A percentile compares a stretch with the other conserved stretches of the same genome.
These are phyloP conservation scores for Candida railenensis DNA, from an alignment of 805 yeast genomes.

Conservation along the genomic window DNA sequence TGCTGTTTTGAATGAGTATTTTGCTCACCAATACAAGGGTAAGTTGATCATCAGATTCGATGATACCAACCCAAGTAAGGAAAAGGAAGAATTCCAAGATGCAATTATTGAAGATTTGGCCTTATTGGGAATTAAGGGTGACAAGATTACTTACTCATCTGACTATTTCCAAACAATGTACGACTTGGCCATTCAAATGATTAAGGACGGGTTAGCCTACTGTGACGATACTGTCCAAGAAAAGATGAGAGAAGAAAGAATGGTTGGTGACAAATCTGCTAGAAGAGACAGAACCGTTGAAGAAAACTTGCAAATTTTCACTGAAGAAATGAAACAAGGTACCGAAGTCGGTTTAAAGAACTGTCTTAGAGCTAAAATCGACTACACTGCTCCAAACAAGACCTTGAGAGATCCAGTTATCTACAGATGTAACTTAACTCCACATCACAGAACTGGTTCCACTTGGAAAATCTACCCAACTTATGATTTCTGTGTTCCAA, in stretches of 20 bases:
- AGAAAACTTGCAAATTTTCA: conserved; percentile 84
- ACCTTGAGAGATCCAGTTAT: conserved; percentile 97
- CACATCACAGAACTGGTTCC: conserved; percentile 95
- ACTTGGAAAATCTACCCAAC: conserved; percentile 97
- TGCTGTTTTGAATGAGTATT: conserved; percentile 93
- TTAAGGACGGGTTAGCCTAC: conserved; percentile 95
- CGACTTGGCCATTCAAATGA: conserved; percentile 78
- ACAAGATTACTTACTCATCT: conserved; percentile 82
- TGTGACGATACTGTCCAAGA: conserved; percentile 96
- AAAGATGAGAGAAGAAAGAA: conserved; percentile 97
- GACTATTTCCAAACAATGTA: conserved; percentile 93
- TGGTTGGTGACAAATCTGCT: conserved; percentile 90
- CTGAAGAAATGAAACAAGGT: conserved; percentile 90
- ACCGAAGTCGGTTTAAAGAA: conserved; percentile 89
- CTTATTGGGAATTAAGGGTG: conserved; percentile 91
- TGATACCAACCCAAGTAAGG: conserved; percentile 97
- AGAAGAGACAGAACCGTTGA: conserved; percentile 93
- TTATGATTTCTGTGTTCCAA: conserved; percentile 97
- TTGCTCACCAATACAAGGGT: conserved; percentile 94
- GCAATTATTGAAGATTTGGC: conserved; percentile 90
- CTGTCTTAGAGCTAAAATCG: conserved; percentile 97
- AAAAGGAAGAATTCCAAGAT: conserved; percentile 91
- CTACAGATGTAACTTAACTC: conserved; percentile 95
- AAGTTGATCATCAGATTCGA: conserved; percentile 95
- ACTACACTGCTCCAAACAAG: conserved; percentile 87